Evolutionary conservation across 345 rosid species (phyloP), one percentile per base, ranked within the genome.

Genomic region (Laguncularia racemosa): DNA sequence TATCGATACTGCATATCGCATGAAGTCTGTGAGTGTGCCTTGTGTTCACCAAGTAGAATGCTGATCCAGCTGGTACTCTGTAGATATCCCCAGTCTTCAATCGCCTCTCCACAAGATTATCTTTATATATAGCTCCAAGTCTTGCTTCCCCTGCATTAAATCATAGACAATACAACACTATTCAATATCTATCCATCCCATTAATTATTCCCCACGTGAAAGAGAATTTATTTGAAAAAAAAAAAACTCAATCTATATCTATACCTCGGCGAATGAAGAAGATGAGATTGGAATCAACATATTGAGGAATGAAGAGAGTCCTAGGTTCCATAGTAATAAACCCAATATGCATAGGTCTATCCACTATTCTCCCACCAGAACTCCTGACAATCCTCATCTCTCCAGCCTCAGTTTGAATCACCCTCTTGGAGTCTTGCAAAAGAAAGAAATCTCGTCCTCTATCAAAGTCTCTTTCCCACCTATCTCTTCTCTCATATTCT

Each of bases 261-360:
- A 33, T 62, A 82, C 95, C 89, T 78, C 68, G 73, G 12, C 76
- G 84, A 51, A 89, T 38, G 63, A 93, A 93, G 71, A 93, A 67
- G 72, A 87, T 77, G 60, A 89, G 66, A 63, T 69, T 76, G 17
- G 95, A 84, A 60, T 89, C 96, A 11, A 82, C 75, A 65, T 87
- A 93, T 73, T 82, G 95, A 63, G 96, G 99, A 43, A 93, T 57
- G 74, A 89, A 82, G 50, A 89, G 91, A 46, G 80, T 47, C 28
- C 73, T 59, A 19, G 99, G 97, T 69, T 89, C 92, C 97, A 93
- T 89, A 2, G 84, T 76, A 49, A 93, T 78, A 78, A 89, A 84
- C 16, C 96, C 97, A 44, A 87, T 79, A 62, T 88, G 87, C 83
- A 80, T 59, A 18, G 83, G 80, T 63, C 75, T 80, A 55, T 83